Evolutionary conservation across 345 rosid species (phyloP).

Genomic region (Eutrema heterophyllum): DNA sequence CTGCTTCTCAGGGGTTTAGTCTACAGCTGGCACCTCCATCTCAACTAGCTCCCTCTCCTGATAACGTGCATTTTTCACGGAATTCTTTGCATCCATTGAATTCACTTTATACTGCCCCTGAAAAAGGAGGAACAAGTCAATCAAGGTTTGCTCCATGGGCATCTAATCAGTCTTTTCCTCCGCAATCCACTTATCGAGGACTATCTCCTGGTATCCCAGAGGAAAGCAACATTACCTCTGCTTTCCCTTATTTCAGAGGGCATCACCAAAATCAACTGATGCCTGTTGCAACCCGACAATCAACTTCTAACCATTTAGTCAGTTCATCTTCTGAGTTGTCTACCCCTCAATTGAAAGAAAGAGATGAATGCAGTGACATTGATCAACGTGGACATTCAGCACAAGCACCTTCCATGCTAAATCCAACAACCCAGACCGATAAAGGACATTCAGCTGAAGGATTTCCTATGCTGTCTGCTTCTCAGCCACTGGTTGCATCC

Average conservation of each 20-base stretch:
- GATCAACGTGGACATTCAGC: constrained; percentile 45
- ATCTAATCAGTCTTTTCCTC: constrained; percentile 37
- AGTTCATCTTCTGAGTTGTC: constrained; percentile 37
- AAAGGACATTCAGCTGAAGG: constrained; percentile 37
- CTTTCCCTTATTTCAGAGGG: constrained; percentile 45
- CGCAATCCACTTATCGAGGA: constrained; percentile 40
- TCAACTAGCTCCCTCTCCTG: constrained; percentile 42
- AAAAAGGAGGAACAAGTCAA: constrained; percentile 41
- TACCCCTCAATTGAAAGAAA: constrained; percentile 34
- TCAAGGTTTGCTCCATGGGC: constrained; percentile 42
- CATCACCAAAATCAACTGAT: constrained; percentile 40
- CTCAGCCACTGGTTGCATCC: constrained; percentile 35
- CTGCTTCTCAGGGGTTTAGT: constrained; percentile 70
- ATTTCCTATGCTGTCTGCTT: constrained; percentile 38
- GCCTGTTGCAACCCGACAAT: constrained; percentile 37
- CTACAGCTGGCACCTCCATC: constrained; percentile 82
- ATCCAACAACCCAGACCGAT: constrained; percentile 23
- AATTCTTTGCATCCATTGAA: constrained; percentile 32
- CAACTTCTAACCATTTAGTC: constrained; percentile 23
- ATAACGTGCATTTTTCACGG: constrained; percentile 36
- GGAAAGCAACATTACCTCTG: constrained; percentile 36
- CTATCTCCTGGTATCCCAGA: constrained; percentile 34
- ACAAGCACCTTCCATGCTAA: constrained; percentile 31
- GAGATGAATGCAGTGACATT: constrained; percentile 39
- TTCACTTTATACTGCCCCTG: constrained; percentile 31